Evolutionary conservation across 352 stramenopile genomes (phyloP), one percentile per base, ranked within the genome.

Genomic region (Blastocystis sp.): DNA sequence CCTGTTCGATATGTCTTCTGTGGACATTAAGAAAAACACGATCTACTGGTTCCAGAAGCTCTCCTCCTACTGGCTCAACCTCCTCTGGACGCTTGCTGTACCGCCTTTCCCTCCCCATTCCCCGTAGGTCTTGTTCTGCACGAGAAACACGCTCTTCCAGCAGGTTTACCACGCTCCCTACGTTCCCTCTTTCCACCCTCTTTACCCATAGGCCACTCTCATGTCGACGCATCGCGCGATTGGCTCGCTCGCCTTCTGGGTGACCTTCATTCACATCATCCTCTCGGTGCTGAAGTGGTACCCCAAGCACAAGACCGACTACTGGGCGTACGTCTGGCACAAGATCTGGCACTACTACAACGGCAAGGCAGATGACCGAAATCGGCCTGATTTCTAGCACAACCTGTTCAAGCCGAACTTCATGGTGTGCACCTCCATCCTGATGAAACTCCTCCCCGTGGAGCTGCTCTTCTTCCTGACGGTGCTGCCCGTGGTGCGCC

Each of bases 161-260:
- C 60, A 84, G 14, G 66, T 84, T 7, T 84, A 69, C 74, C 52
- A 70, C 45, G 38, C 38, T 43, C 60, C 74, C 28, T 84, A 84
- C 45, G 74, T 84, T 19, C 1, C 10, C 48, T 52, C 34, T 42
- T 48, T 66, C 54, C 3, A 28, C 14, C 34, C 17, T 69, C 3
- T 19, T 84, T 1, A 68, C n/a, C 14, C 11, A 4, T 70, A 84
- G 74, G n/a, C 74, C 7, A 68, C 57, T 14, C 10, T 84, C 17
- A 84, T 84, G n/a, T 69, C 74, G 10, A 84, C 57, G 4, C 74
- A 84, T 52, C 52, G 57, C n/a, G 38, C n/a, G n/a, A 45, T 84
- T 17, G 74, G 74, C 28, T 45, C 38, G 42, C 17, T 45, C 2
- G 57, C 74, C 74, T 84, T 84, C 52, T 48, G 24, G 24, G 40